Evolutionary conservation across 208 protist species (phyloP).

Genomic region (Wallacemonas rigidus): DNA sequence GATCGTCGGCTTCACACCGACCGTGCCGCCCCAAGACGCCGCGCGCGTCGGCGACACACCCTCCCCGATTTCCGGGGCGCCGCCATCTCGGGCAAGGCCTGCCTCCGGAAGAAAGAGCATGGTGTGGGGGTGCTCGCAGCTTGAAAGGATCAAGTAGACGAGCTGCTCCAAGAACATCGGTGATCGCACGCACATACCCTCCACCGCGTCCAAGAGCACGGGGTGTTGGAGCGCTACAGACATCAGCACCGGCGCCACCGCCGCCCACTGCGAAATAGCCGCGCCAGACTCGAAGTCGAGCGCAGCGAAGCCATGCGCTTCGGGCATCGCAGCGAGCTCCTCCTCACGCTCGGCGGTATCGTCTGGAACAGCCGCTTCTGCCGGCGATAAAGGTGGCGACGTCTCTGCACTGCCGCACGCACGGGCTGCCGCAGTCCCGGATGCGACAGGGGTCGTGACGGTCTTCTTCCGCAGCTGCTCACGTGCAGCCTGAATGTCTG

Average conservation of each 20-base stretch:
- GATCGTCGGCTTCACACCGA: not conserved
- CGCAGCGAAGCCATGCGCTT: slow-evolving; percentile 40
- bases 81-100: not conserved
- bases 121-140: slow-evolving; percentile 53
- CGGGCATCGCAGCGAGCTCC: not conserved
- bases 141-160: slow-evolving; percentile 62
- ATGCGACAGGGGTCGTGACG: not conserved
- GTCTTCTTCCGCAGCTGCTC: not conserved
- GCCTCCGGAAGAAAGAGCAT: slow-evolving; percentile 34
- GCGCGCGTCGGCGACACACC: not conserved
- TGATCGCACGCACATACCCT: slow-evolving; percentile 74
- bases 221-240: slow-evolving; percentile 43
- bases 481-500: slow-evolving; percentile 19
- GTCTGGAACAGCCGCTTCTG: not conserved
- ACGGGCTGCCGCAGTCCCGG: not conserved
- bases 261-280: slow-evolving; percentile 65
- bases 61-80: not conserved
- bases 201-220: slow-evolving; percentile 45
- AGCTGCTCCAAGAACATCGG: slow-evolving; percentile 67
- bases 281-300: slow-evolving; percentile 60
- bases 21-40: too few species aligned
- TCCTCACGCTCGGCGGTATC: slow-evolving; percentile 7
- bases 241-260: slow-evolving; percentile 57
- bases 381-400: too few species aligned
- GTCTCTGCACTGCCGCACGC: too few species aligned